These are phyloP conservation scores for Pezicula neosporulosa DNA, from an alignment of 2,329 filamentous ascomycete genomes.

Conservation along the genomic window DNA sequence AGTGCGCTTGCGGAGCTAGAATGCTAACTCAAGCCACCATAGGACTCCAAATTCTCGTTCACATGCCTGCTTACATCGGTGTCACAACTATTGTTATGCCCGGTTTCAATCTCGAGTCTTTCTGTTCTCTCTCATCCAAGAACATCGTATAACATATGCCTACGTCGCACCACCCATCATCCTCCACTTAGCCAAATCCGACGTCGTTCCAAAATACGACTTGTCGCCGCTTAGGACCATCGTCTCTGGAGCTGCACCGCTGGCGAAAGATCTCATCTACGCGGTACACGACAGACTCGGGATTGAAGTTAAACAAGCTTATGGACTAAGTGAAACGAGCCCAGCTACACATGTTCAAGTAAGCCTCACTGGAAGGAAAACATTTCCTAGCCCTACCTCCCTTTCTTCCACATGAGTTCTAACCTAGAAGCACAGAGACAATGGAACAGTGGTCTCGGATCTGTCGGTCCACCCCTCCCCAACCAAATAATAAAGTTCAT, in stretches of 20 bases:
- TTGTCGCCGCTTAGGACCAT: conserved; percentile 73
- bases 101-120: conserved; percentile 74
- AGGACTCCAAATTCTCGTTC: conserved; percentile 62
- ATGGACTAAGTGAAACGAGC: conserved; percentile 81
- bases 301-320: conserved; percentile 81
- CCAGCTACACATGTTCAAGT: conserved; percentile 68
- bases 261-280: conserved; percentile 75
- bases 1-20: background rate
- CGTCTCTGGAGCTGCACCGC: conserved; percentile 80
- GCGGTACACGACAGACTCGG: conserved; percentile 68
- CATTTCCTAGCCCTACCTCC: too few species aligned
- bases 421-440: conserved; percentile 22
- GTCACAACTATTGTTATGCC: conserved; percentile 64
- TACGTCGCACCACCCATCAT: conserved; percentile 83
- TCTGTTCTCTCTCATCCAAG: conserved; percentile 70
- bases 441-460: conserved; percentile 78
- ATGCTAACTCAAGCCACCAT: background rate
- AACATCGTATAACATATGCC: conserved; percentile 67
- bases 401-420: background rate
- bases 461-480: conserved; percentile 70
- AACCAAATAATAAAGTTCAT: conserved; percentile 80
- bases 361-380: conserved; percentile 30
- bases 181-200: conserved; percentile 74
- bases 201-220: conserved; percentile 74
- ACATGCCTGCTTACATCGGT: conserved; percentile 62